These are phyloP conservation scores for Colletotrichum sp. DNA, from an alignment of 2,329 filamentous ascomycete species.

Conservation along the genomic window DNA sequence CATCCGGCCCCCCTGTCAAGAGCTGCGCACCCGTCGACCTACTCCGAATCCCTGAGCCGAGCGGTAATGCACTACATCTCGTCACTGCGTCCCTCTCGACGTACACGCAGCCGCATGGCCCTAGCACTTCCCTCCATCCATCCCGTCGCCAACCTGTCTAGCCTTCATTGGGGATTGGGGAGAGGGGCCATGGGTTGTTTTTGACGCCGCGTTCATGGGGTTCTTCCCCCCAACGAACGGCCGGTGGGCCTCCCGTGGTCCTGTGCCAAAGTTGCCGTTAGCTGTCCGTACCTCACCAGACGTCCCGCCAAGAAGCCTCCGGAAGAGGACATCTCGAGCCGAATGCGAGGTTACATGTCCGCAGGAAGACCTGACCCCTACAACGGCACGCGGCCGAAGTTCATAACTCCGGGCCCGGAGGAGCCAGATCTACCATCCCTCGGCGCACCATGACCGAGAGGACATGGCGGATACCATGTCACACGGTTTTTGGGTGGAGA, in stretches of 20 bases:
- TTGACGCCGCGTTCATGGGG: not conserved
- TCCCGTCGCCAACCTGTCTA: slow-evolving; percentile 3
- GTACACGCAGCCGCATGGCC: slow-evolving; percentile 6
- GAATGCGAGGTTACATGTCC: not conserved
- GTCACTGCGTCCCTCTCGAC: slow-evolving; percentile 12
- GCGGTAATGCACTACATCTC: slow-evolving; percentile 18
- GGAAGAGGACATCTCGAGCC: not conserved
- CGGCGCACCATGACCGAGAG: not conserved
- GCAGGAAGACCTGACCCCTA: not conserved
- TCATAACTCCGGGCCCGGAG: not conserved
- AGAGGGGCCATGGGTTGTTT: not conserved
- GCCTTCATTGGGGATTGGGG: not conserved
- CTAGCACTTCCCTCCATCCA: not conserved
- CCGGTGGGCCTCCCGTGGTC: not conserved
- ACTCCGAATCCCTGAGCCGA: slow-evolving; percentile 15
- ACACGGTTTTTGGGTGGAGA: slow-evolving; percentile 8
- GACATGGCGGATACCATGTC: not conserved
- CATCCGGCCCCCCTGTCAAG: not conserved
- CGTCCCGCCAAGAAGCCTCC: not conserved
- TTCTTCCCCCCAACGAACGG: slow-evolving; percentile 1
- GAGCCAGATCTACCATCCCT: not conserved
- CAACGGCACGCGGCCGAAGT: not conserved
- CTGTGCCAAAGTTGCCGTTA: not conserved
- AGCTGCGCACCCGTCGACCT: not conserved
- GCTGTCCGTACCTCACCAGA: not conserved